phyloP scores from a whole-genome alignment of 805 yeast species.

The Cyberlindnera xylosilytica region DNA sequence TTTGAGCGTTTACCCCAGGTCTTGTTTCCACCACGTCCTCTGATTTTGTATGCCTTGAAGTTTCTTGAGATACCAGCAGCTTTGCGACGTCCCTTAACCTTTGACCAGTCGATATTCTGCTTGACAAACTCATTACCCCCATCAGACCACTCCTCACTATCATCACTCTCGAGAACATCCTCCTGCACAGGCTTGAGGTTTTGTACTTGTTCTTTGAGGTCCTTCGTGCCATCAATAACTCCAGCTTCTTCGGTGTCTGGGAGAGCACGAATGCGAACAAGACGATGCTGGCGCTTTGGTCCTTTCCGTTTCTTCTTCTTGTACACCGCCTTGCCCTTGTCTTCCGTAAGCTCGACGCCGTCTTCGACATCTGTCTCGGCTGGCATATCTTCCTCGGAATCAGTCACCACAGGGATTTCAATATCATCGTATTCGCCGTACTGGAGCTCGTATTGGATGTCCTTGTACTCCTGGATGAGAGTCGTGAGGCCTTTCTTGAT shows the following conservation, averaged over 20 bases:
- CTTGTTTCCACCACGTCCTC: conserved; percentile 25
- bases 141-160: conserved; percentile 23
- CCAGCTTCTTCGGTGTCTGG: conserved; percentile 31
- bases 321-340: conserved; percentile 12
- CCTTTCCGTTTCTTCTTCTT: conserved; percentile 32
- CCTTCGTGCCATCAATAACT: conserved; percentile 27
- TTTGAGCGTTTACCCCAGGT: conserved; percentile 19
- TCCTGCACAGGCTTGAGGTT: conserved; percentile 8
- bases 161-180: conserved; percentile 22
- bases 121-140: conserved; percentile 17
- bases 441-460: conserved; percentile 30
- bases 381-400: conserved; percentile 19
- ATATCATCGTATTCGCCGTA: conserved; percentile 24
- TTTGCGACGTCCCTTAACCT: conserved; percentile 37
- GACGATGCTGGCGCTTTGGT: conserved; percentile 30
- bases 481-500: conserved; percentile 38
- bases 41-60: conserved; percentile 50
- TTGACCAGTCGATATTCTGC: conserved; percentile 23
- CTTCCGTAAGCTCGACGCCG: conserved; percentile 7
- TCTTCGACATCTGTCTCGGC: conserved; percentile 18
- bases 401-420: conserved; percentile 17
- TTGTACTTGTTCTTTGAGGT: conserved; percentile 23
- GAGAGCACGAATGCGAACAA: conserved; percentile 24
- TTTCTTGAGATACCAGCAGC: conserved; percentile 29
- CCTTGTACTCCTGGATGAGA: conserved; percentile 44